Percentiles rank a stretch among this genome's conserved stretches.
Conservation (phyloP, 805 yeast species). For the Pichia insulana region DNA sequence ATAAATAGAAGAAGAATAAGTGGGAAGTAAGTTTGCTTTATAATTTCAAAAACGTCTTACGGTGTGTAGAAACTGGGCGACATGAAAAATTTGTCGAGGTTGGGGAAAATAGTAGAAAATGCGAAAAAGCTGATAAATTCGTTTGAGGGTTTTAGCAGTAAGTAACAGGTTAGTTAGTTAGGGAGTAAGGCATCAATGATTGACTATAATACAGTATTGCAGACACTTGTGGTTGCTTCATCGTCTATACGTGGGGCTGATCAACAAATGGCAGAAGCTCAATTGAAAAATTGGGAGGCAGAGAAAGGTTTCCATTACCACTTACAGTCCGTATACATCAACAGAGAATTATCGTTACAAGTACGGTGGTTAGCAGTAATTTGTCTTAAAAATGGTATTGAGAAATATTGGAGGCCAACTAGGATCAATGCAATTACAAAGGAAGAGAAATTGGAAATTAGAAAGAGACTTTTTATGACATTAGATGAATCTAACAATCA, state of each 20-base stretch:
- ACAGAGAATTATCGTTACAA: constrained; percentile 49
- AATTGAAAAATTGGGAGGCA: constrained; percentile 61
- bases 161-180: too few relatives aligned
- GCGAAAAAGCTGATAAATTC: too few relatives aligned
- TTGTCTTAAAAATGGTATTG: constrained; percentile 81
- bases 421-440: constrained; percentile 42
- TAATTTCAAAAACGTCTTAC: too few relatives aligned
- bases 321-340: constrained; percentile 46
- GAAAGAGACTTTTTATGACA: constrained; percentile 43
- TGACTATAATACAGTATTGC: constrained; percentile 23
- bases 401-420: constrained; percentile 73
- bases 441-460: constrained; percentile 65
- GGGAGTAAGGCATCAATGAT: constrained; percentile 4
- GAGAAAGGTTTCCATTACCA: constrained; percentile 31
- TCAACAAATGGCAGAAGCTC: constrained; percentile 61
- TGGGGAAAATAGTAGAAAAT: too few relatives aligned
- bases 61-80: too few relatives aligned
- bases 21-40: neutral
- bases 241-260: constrained; percentile 38
- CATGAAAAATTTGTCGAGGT: too few relatives aligned
- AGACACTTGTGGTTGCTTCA: constrained; percentile 41
- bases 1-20: constrained; percentile 3
- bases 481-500: constrained; percentile 67
- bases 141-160: too few relatives aligned
- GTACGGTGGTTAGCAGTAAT: constrained; percentile 83